phyloP scores from a whole-genome alignment of 176 grass and related monocot genomes.

The Panicum miliaceum region DNA sequence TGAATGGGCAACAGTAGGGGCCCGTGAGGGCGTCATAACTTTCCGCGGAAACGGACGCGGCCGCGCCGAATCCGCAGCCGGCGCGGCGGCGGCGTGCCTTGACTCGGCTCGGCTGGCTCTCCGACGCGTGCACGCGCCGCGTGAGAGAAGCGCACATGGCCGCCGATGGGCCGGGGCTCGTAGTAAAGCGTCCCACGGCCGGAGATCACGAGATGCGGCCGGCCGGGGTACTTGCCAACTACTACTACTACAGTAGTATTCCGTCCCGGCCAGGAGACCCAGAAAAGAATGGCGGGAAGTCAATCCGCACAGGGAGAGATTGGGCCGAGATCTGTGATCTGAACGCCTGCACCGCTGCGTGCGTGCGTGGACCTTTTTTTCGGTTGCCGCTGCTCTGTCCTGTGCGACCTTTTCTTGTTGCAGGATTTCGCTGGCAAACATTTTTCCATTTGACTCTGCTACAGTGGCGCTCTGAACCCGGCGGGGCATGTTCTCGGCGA shows the following conservation, averaged over 20 bases:
- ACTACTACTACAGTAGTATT: too few relatives aligned
- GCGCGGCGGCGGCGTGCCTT: not conserved
- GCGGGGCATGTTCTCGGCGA: constrained; percentile 5
- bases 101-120: constrained; percentile 16
- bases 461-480: not conserved
- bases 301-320: not conserved
- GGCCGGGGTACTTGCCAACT: not conserved
- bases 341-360: not conserved
- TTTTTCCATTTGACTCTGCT: not conserved
- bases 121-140: constrained; percentile 6
- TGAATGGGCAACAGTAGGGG: not conserved
- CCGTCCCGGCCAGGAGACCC: not conserved
- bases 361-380: not conserved
- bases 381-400: too few relatives aligned
- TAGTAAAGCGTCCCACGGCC: not conserved
- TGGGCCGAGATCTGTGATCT: not conserved
- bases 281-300: not conserved
- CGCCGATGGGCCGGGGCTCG: not conserved
- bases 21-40: constrained; percentile 40
- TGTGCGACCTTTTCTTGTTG: not conserved
- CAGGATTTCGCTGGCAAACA: not conserved
- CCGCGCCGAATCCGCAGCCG: constrained; percentile 7
- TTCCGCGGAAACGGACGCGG: constrained; percentile 1
- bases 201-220: constrained; percentile 29
- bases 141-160: constrained; percentile 18